phyloP scores from a whole-genome alignment of 768 basidiomycete species.

The Lactifluus rugatus region DNA sequence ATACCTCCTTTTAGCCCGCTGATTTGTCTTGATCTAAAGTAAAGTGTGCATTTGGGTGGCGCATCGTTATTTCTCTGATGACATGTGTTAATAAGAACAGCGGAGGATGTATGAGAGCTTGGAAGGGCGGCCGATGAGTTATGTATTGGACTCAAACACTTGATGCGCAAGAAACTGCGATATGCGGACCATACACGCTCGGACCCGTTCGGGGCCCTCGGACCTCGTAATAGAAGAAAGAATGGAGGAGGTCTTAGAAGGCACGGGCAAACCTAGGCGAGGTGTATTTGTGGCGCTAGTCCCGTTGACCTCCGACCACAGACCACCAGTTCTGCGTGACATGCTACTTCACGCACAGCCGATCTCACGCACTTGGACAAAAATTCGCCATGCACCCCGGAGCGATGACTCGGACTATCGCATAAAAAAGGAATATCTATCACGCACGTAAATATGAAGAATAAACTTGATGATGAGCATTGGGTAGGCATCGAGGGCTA shows the following conservation, averaged over 20 bases:
- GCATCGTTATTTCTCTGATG: neutral
- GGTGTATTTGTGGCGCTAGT: neutral
- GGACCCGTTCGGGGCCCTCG: neutral
- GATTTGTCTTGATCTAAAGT: neutral
- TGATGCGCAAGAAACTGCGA: neutral
- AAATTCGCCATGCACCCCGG: neutral
- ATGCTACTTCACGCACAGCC: neutral
- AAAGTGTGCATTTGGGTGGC: neutral
- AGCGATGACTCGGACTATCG: neutral
- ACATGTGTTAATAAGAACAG: neutral
- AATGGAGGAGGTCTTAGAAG: neutral
- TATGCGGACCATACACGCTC: neutral
- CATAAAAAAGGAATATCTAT: neutral
- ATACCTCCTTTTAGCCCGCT: neutral
- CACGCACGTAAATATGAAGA: neutral
- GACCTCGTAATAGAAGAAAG: neutral
- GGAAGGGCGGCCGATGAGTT: neutral
- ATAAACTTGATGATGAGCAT: neutral
- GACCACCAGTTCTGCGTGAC: neutral
- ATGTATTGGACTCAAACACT: neutral
- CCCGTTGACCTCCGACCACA: neutral
- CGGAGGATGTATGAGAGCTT: neutral
- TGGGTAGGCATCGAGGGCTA: neutral
- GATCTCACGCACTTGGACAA: neutral
- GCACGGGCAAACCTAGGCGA: neutral